phyloP scores from a whole-genome alignment of 805 yeast genomes.

The Kluyveromyces dobzhanskii region DNA sequence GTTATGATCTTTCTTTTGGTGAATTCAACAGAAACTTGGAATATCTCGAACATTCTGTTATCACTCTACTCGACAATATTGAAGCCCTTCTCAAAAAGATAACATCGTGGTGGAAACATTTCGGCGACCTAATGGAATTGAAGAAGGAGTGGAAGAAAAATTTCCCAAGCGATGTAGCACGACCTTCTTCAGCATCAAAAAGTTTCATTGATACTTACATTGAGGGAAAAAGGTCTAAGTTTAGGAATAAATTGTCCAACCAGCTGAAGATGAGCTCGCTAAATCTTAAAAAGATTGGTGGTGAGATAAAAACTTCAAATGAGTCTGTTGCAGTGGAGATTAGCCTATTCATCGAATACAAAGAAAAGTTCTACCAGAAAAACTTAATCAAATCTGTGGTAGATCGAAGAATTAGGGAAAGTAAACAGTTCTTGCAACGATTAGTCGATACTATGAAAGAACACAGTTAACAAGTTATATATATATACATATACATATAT shows the following conservation, averaged over 20 bases:
- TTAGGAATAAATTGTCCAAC: conserved; percentile 35
- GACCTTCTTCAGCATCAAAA: background rate
- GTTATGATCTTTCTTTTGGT: conserved; percentile 2
- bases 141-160: conserved; percentile 27
- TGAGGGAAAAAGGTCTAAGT: conserved; percentile 44
- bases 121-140: conserved; percentile 33
- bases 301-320: conserved; percentile 44
- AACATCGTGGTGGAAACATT: conserved; percentile 38
- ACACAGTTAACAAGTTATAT: background rate
- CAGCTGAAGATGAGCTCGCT: conserved; percentile 35
- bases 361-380: conserved; percentile 29
- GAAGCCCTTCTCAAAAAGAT: conserved; percentile 29
- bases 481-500: background rate
- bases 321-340: conserved; percentile 57
- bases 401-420: background rate
- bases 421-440: background rate
- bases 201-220: conserved; percentile 28
- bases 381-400: background rate
- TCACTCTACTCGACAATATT: conserved; percentile 23
- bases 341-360: conserved; percentile 48
- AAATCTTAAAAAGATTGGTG: conserved; percentile 36
- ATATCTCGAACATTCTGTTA: conserved; percentile 16
- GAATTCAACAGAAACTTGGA: conserved; percentile 8
- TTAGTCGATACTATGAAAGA: background rate
- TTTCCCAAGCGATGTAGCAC: conserved; percentile 18